Conservation (phyloP, 805 yeast genomes). For the Saccharomyces mikatae region DNA sequence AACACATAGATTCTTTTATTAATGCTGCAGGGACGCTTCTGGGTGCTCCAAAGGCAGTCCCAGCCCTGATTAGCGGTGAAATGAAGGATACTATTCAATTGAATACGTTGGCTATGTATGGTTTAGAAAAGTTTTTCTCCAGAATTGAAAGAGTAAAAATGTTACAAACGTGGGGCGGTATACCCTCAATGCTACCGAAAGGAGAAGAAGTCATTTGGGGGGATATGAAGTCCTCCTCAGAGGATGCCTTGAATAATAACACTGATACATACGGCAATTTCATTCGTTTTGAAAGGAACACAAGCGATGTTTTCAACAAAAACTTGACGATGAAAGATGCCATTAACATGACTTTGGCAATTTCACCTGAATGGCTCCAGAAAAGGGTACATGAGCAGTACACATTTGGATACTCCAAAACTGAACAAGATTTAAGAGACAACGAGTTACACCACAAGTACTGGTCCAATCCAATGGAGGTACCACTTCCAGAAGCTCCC, state of each 20-base stretch:
- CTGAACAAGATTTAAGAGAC: constrained; percentile 45
- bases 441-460: constrained; percentile 69
- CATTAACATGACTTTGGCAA: constrained; percentile 53
- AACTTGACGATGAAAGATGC: constrained; percentile 63
- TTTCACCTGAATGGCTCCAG: constrained; percentile 71
- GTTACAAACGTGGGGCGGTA: constrained; percentile 81
- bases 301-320: constrained; percentile 42
- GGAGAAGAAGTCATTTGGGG: constrained; percentile 95
- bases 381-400: constrained; percentile 61
- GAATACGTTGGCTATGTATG: constrained; percentile 87
- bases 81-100: constrained; percentile 96
- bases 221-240: constrained; percentile 64
- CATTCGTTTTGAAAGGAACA: constrained; percentile 35
- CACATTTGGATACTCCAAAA: constrained; percentile 67
- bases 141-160: constrained; percentile 81
- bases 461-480: constrained; percentile 96
- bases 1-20: constrained; percentile 68
- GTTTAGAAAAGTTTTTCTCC: constrained; percentile 87
- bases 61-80: constrained; percentile 91
- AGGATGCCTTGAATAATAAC: constrained; percentile 31
- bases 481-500: constrained; percentile 86
- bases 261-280: constrained; percentile 47
- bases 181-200: constrained; percentile 92
- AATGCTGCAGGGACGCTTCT: constrained; percentile 85
- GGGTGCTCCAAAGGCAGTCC: constrained; percentile 91